Conservation (phyloP, 441 rosid genomes). For the Sinapis alba region DNA sequence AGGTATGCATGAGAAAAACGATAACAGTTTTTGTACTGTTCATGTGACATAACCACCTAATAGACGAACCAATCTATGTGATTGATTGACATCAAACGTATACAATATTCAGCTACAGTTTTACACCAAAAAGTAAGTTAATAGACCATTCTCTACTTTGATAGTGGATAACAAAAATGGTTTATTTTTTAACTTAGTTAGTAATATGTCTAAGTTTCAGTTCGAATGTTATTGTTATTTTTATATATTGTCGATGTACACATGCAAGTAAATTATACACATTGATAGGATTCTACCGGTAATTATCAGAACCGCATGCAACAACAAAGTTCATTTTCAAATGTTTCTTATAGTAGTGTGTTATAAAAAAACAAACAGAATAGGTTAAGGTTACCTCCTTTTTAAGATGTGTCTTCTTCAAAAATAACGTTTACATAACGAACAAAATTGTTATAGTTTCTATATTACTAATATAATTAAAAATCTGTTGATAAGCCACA, state of each 20-base stretch:
- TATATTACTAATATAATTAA: neutral
- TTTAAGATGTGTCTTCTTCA: neutral
- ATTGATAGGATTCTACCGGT: neutral
- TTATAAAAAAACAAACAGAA: neutral
- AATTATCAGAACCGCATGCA: neutral
- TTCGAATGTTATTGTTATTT: slow-evolving; percentile 2
- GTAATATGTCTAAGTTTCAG: neutral
- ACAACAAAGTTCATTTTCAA: neutral
- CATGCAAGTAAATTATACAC: neutral
- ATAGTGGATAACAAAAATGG: slow-evolving; percentile 11
- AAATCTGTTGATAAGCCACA: neutral
- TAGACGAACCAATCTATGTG: slow-evolving; percentile 28
- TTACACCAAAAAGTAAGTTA: slow-evolving; percentile 16
- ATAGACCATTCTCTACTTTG: slow-evolving; percentile 23
- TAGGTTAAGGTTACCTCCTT: neutral
- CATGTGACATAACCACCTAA: slow-evolving; percentile 33
- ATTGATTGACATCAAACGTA: slow-evolving; percentile 20
- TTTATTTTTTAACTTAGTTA: neutral
- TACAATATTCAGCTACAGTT: neutral
- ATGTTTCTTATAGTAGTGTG: neutral
- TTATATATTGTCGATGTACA: neutral
- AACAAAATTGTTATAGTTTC: neutral
- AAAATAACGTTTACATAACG: neutral
- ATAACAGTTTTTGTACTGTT: slow-evolving; percentile 19
- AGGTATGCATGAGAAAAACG: slow-evolving; percentile 28